Base-by-base conservation (phyloP, 208 protist species). In the Trypanosoma avium region DNA sequence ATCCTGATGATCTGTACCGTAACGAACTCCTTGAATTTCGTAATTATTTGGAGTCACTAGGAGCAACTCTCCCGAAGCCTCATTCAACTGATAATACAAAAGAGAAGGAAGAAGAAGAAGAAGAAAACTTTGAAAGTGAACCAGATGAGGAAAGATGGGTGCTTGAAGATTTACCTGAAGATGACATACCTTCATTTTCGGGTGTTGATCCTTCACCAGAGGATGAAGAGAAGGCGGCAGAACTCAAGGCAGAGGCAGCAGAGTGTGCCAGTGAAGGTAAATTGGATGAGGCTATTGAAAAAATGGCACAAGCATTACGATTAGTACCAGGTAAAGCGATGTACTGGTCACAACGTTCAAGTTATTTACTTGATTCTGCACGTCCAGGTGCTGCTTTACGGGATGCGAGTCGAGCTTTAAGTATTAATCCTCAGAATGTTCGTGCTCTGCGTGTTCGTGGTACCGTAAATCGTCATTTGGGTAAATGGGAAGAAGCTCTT, bases 371-470 rank as follows among this genome's bases (percentile, higher is more conserved):
- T 3, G 61, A 89, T 22, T 55, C 63, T 33, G 75, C 72, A 58
- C 75, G 68, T 26, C 82, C 80, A 3, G 47, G 47, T 6, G 82
- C 82, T 21, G 88, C 84, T 3, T 57, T 94, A 38, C 78, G 79
- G 22, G 82, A 92, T 60, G 80, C 82, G 36, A 81, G 69, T 68
- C 61, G 72, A 8, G 82, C 88, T 4, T 70, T 94, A 4, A 24
- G 29, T 19, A 56, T 85, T 33, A 92, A 92, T 57, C 77, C 82
- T 4, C 71, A 92, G 42, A 89, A 91, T 52, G 88, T 90, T 12
- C 79, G 82, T 33, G 88, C 82, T 17, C 71, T 94, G 38, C 78
- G 84, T 32, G 84, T 94, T 58, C 72, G 82, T 5, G 88, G 88
- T 15, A 88, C 68, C 8, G 75, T 88, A 22, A 68, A 73, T 58